Evolutionary conservation across 2,329 filamentous ascomycete genomes (phyloP).

Genomic region (Ilyonectria robusta): DNA sequence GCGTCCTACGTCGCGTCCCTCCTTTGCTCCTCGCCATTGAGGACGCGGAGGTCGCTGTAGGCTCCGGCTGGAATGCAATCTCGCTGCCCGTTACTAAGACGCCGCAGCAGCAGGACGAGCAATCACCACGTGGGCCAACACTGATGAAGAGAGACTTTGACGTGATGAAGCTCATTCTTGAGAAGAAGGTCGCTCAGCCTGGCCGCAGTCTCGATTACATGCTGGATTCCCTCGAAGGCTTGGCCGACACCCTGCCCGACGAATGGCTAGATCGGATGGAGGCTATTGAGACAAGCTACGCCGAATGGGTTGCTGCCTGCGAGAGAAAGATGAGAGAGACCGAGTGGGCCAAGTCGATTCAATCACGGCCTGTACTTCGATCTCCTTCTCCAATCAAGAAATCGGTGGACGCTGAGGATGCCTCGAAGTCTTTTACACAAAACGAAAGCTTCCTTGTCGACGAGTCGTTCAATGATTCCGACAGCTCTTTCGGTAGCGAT

Average conservation of each 20-base stretch:
- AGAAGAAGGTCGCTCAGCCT: slow-evolving; percentile 77
- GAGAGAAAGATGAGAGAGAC: slow-evolving; percentile 81
- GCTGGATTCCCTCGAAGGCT: slow-evolving; percentile 88
- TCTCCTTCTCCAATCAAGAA: slow-evolving; percentile 43
- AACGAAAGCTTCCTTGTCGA: slow-evolving; percentile 29
- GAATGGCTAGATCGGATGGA: slow-evolving; percentile 92
- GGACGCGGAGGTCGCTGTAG: slow-evolving; percentile 76
- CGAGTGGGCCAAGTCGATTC: slow-evolving; percentile 61
- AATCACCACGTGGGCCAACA: slow-evolving; percentile 37
- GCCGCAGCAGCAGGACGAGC: slow-evolving; percentile 33
- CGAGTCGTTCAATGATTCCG: slow-evolving; percentile 37
- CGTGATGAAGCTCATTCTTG: slow-evolving; percentile 74
- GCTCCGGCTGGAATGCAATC: slow-evolving; percentile 77
- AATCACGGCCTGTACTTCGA: slow-evolving; percentile 30
- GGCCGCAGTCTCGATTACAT: slow-evolving; percentile 85
- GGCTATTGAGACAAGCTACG: slow-evolving; percentile 81
- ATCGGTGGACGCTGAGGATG: slow-evolving; percentile 16
- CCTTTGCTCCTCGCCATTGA: slow-evolving; percentile 75
- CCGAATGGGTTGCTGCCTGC: slow-evolving; percentile 84
- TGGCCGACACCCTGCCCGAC: slow-evolving; percentile 87
- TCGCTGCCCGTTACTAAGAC: slow-evolving; percentile 47
- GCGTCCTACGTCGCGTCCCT: slow-evolving; percentile 82
- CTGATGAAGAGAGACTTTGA: slow-evolving; percentile 65
- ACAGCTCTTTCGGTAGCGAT: slow-evolving; percentile 34
- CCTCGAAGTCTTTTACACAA: slow-evolving; percentile 20